Conservation (phyloP, 495 filamentous ascomycete species). For the Cercophora sp. region DNA sequence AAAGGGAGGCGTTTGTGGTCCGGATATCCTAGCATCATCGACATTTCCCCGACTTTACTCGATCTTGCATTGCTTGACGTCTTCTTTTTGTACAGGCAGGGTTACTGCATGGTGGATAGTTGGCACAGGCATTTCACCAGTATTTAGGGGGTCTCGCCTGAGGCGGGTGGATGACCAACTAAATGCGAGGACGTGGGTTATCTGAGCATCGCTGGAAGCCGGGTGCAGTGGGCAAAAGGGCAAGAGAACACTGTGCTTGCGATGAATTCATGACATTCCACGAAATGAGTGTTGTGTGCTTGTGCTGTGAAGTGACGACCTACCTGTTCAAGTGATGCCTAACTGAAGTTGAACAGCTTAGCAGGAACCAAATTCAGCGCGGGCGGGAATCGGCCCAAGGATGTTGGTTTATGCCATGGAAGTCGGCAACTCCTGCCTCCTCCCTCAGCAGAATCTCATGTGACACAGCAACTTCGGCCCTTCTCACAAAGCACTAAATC, state of each 20-base stretch:
- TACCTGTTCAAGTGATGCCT: too few relatives aligned
- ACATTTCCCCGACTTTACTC: conserved; percentile 42
- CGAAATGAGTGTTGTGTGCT: conserved; percentile 22
- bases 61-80: conserved; percentile 31
- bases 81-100: conserved; percentile 36
- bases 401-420: too few relatives aligned
- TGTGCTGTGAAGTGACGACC: too few relatives aligned
- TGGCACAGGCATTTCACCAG: conserved; percentile 50
- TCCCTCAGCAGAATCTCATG: too few relatives aligned
- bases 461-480: too few relatives aligned
- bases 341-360: too few relatives aligned
- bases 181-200: conserved; percentile 54
- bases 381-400: too few relatives aligned
- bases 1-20: conserved; percentile 57
- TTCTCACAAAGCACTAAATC: too few relatives aligned
- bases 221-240: conserved; percentile 33
- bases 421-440: too few relatives aligned
- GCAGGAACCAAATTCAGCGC: too few relatives aligned
- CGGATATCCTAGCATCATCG: conserved; percentile 79
- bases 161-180: conserved; percentile 28
- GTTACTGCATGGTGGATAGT: conserved; percentile 50
- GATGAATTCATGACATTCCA: conserved; percentile 52
- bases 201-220: conserved; percentile 55
- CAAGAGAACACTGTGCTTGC: conserved; percentile 44
- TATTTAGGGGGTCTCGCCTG: conserved; percentile 30